phyloP scores from a whole-genome alignment of 2,329 filamentous ascomycete genomes.

The Myriosclerotinia duriaeana region DNA sequence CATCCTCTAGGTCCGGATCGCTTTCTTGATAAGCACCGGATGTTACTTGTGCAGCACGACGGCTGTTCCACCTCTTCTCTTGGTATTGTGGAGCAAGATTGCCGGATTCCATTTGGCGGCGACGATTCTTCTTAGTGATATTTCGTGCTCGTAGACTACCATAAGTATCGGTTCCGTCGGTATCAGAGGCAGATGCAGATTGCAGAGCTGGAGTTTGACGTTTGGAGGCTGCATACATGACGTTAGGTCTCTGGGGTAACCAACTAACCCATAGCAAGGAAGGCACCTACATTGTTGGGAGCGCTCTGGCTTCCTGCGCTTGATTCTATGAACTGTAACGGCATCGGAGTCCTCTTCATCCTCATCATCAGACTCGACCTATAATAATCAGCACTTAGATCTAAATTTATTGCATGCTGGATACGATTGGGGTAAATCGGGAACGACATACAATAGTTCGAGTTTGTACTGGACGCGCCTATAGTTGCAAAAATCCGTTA shows the following conservation, averaged over 20 bases:
- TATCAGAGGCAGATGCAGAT: constrained; percentile 63
- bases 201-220: constrained; percentile 56
- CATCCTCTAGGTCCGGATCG: constrained; percentile 63
- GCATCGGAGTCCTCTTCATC: constrained; percentile 75
- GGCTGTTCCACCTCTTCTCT: constrained; percentile 89
- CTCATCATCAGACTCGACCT: constrained; percentile 58
- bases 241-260: constrained; percentile 30
- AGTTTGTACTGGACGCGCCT: constrained; percentile 59
- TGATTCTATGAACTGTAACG: constrained; percentile 57
- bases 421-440: neutral
- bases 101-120: constrained; percentile 66
- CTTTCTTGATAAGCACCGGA: constrained; percentile 65
- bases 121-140: constrained; percentile 73
- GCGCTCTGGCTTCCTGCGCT: constrained; percentile 66
- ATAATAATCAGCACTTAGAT: constrained; percentile 30
- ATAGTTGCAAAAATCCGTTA: constrained; percentile 28
- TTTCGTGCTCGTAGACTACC: constrained; percentile 71
- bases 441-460: constrained; percentile 50
- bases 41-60: constrained; percentile 73
- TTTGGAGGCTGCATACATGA: constrained; percentile 54
- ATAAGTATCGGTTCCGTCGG: constrained; percentile 71
- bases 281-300: constrained; percentile 60
- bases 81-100: constrained; percentile 64
- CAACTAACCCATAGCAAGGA: constrained; percentile 24
- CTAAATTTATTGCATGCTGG: neutral